phyloP scores from a whole-genome alignment of 108 stramenopile species.

The Cyclostephanos invisitatus region DNA sequence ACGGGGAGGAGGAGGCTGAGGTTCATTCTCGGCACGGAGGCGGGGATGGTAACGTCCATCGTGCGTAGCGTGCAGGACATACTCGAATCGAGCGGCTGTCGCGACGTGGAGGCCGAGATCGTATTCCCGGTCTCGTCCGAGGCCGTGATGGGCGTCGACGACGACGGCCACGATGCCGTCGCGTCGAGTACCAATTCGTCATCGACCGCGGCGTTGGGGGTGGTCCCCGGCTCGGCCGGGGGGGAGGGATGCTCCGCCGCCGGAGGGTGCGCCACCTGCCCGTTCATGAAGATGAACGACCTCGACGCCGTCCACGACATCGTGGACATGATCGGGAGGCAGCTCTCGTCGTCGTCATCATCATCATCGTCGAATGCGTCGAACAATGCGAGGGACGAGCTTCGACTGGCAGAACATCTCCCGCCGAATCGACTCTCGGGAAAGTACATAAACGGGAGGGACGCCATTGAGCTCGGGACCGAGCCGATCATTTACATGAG shows the following conservation, averaged over 20 bases:
- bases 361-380: constrained; percentile 1
- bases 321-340: constrained; percentile 53
- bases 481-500: constrained; percentile 93
- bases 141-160: constrained; percentile 77
- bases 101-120: constrained; percentile 81
- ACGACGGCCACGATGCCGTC: constrained; percentile 29
- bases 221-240: constrained; percentile 90
- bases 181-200: neutral
- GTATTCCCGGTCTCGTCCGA: constrained; percentile 95
- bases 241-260: constrained; percentile 95
- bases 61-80: constrained; percentile 88
- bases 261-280: constrained; percentile 97
- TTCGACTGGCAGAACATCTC: constrained; percentile 37
- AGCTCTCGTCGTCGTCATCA: neutral
- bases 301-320: constrained; percentile 88
- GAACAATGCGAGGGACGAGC: constrained; percentile 12
- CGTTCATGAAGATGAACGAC: constrained; percentile 98
- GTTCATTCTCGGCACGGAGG: constrained; percentile 93
- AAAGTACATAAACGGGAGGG: constrained; percentile 67
- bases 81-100: constrained; percentile 46
- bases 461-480: constrained; percentile 82
- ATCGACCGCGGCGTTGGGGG: constrained; percentile 28
- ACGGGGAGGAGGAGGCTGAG: constrained; percentile 51
- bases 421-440: constrained; percentile 81
- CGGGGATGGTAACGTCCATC: constrained; percentile 94